Percentiles rank a stretch among this genome's conserved stretches.
These are phyloP conservation scores for Mangifera indica DNA, from an alignment of 345 rosid genomes.

Conservation along the genomic window DNA sequence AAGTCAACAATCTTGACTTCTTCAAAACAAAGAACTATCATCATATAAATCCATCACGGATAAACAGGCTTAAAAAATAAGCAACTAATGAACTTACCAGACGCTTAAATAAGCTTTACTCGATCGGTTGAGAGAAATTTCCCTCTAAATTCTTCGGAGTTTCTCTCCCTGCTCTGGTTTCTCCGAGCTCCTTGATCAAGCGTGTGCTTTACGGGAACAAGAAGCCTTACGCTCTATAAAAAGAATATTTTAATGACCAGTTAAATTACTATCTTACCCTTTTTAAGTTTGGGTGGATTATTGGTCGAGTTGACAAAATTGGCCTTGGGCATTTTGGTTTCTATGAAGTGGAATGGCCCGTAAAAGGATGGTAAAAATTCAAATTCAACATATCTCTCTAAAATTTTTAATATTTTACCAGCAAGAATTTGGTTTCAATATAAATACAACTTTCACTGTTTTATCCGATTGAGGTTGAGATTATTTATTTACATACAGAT, in stretches of 20 bases:
- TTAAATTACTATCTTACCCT: constrained; percentile 24
- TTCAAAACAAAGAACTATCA: background rate
- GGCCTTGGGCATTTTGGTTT: too few species aligned
- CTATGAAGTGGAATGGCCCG: too few species aligned
- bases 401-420: too few species aligned
- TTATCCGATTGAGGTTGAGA: too few species aligned
- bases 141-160: background rate
- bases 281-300: background rate
- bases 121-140: background rate
- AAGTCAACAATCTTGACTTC: background rate
- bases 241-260: constrained; percentile 5
- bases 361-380: too few species aligned
- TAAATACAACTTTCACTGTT: too few species aligned
- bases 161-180: background rate
- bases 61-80: background rate
- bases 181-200: constrained; percentile 13
- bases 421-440: too few species aligned
- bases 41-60: background rate
- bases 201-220: background rate
- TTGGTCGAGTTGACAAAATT: too few species aligned
- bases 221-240: constrained; percentile 12
- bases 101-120: background rate
- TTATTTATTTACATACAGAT: too few species aligned
- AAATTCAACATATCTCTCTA: too few species aligned
- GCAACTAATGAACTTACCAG: background rate